Base-by-base conservation (phyloP, 306 rosid genomes). In the Vachellia collinsii region DNA sequence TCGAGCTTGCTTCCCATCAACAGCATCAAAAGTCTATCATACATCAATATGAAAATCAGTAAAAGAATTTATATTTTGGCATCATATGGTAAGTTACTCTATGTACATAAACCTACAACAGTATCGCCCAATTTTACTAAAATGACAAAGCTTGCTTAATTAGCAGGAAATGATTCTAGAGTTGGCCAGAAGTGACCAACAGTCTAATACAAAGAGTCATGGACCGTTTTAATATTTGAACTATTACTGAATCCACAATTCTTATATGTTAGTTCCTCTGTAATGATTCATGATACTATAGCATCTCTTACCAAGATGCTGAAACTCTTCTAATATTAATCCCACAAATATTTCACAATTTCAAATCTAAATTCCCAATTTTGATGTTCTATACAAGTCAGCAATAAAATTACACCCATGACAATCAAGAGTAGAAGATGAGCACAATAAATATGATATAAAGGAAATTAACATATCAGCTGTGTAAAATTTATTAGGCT, bases 1-100 rank as follows among this genome's bases (percentile, higher is more conserved):
- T 72, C 99, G 85, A 61, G 99, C 98, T 96, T 96, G 99, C 87
- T 96, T 96, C 79, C 98, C 99, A 83, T 96, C 99, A 85, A 93
- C 98, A 74, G 97, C 98, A 84, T 96, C 99, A 89, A 96, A 93
- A 74, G 99, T 92, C 98, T 96, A 77, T 74, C 70, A 85, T 51
- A 75, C 6, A 79, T 59, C 53, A 22, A 74, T 23, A 74, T 63
- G 72, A 62, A 68, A 58, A 51, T 68, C 46, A 79, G 80, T 53
- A 75, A 68, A 25, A 59, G 37, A 22, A 22, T 46, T 51, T 25
- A 77, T 68, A 66, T 70, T 48, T 6, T 10, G 48, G 41, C 62
- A 54, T 50, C 73, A 74, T 22, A 37, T 7, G 41, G 81, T 74
- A 78, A 47, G 44, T 74, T 16, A 10, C 43, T 63, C 73, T 54